These are phyloP conservation scores for Tephrocybe sp. DNA, from an alignment of 768 basidiomycete genomes.

Conservation along the genomic window DNA sequence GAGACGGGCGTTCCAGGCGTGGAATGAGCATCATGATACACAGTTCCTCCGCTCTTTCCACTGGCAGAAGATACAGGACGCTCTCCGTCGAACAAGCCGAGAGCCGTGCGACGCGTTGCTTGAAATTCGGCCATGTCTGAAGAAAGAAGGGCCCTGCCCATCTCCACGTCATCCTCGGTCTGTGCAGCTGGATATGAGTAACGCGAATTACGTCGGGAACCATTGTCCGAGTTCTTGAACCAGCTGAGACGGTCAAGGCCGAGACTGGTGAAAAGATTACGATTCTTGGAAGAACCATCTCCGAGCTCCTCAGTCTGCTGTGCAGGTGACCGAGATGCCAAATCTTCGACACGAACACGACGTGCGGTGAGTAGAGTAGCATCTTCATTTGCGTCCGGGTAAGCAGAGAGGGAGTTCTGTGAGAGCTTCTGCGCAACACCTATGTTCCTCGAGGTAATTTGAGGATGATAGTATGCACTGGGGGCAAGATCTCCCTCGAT, in stretches of 20 bases:
- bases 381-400: slow-evolving; percentile 36
- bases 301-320: slow-evolving; percentile 13
- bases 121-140: slow-evolving; percentile 20
- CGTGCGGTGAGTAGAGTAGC: slow-evolving; percentile 53
- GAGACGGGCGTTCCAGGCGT: slow-evolving; percentile 41
- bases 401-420: slow-evolving; percentile 31
- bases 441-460: slow-evolving; percentile 16
- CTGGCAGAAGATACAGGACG: slow-evolving; percentile 62
- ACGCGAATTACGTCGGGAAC: slow-evolving; percentile 21
- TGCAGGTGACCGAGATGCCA: slow-evolving; percentile 28
- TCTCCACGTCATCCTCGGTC: slow-evolving; percentile 46
- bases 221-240: slow-evolving; percentile 42
- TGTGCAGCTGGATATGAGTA: slow-evolving; percentile 21
- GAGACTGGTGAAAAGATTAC: slow-evolving; percentile 32
- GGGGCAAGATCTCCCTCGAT: too few species aligned
- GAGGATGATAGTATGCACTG: too few species aligned
- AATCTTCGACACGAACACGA: slow-evolving; percentile 40
- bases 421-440: slow-evolving; percentile 16
- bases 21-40: slow-evolving; percentile 64
- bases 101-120: slow-evolving; percentile 26
- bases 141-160: slow-evolving; percentile 35
- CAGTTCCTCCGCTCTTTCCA: slow-evolving; percentile 48
- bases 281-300: slow-evolving; percentile 11
- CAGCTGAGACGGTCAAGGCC: slow-evolving; percentile 57
- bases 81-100: slow-evolving; percentile 37